These are phyloP conservation scores for Chionographis japonica DNA, from an alignment of 106 monocot species.

Conservation along the genomic window DNA sequence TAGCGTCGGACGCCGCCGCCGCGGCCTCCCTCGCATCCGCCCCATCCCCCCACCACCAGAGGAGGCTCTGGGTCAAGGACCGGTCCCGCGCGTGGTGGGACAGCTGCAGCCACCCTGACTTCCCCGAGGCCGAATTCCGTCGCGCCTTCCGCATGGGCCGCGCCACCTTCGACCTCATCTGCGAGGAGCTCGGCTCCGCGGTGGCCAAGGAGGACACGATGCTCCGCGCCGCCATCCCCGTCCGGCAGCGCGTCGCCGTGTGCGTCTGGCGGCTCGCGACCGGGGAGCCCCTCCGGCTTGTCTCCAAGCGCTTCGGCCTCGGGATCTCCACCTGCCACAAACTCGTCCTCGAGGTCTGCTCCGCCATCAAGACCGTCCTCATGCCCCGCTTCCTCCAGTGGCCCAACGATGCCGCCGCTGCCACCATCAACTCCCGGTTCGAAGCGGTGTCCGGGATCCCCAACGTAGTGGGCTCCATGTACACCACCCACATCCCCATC, in stretches of 20 bases:
- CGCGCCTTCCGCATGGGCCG: slow-evolving; percentile 21
- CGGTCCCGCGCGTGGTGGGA: slow-evolving; percentile 30
- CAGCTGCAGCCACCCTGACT: slow-evolving; percentile 15
- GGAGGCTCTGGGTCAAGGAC: slow-evolving; percentile 27
- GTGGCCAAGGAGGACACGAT: slow-evolving; percentile 23
- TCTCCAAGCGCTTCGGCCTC: slow-evolving; percentile 28
- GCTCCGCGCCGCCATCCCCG: slow-evolving; percentile 22
- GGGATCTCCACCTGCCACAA: slow-evolving; percentile 63
- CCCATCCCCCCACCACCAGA: slow-evolving; percentile 8
- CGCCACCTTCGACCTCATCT: slow-evolving; percentile 24
- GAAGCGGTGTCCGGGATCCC: slow-evolving; percentile 31
- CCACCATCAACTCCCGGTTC: slow-evolving; percentile 19
- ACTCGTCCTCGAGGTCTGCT: slow-evolving; percentile 54
- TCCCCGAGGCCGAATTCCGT: slow-evolving; percentile 22
- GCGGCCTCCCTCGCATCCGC: background rate
- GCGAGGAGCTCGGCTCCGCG: slow-evolving; percentile 16
- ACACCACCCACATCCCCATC: slow-evolving; percentile 54
- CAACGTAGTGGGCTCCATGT: slow-evolving; percentile 43
- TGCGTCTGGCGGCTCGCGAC: slow-evolving; percentile 23
- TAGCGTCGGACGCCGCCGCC: slow-evolving; percentile 1
- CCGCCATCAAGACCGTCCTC: slow-evolving; percentile 42
- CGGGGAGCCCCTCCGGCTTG: slow-evolving; percentile 21
- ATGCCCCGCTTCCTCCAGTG: slow-evolving; percentile 51
- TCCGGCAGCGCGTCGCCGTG: slow-evolving; percentile 24
- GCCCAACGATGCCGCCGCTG: slow-evolving; percentile 16